Conservation (phyloP, 495 filamentous ascomycete genomes). For the Friedmanniomyces simplex region DNA sequence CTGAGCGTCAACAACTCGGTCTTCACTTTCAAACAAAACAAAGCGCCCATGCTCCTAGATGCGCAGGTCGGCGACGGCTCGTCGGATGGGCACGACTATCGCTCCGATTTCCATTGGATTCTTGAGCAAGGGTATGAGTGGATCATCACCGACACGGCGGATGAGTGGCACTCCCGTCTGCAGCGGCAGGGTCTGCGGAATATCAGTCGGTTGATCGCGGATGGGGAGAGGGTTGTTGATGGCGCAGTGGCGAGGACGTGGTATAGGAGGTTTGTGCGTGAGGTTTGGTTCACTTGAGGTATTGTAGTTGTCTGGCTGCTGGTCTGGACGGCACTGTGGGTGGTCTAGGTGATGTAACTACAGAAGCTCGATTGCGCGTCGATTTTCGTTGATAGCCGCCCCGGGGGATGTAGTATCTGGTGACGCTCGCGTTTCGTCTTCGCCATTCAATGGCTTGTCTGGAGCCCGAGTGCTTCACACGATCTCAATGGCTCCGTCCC, state of each 20-base stretch:
- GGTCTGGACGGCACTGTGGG: too few relatives aligned
- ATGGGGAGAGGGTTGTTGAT: background rate
- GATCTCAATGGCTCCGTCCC: too few relatives aligned
- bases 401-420: too few relatives aligned
- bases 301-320: too few relatives aligned
- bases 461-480: too few relatives aligned
- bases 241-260: background rate
- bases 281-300: too few relatives aligned
- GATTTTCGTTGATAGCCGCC: too few relatives aligned
- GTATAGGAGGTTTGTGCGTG: background rate
- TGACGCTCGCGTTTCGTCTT: too few relatives aligned
- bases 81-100: slow-evolving; percentile 3
- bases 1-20: background rate
- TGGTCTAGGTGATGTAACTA: too few relatives aligned
- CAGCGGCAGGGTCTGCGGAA: background rate
- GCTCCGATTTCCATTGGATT: slow-evolving; percentile 2
- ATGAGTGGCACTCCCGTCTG: background rate
- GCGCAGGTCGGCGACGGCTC: background rate
- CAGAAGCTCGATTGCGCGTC: too few relatives aligned
- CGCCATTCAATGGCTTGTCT: too few relatives aligned
- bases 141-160: background rate
- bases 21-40: background rate
- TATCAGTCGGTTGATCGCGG: background rate
- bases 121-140: background rate
- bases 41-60: background rate